Percentiles rank a stretch among this genome's conserved stretches.
Conservation (phyloP, 805 yeast species). For the Suhomyces tanzawaensis region DNA sequence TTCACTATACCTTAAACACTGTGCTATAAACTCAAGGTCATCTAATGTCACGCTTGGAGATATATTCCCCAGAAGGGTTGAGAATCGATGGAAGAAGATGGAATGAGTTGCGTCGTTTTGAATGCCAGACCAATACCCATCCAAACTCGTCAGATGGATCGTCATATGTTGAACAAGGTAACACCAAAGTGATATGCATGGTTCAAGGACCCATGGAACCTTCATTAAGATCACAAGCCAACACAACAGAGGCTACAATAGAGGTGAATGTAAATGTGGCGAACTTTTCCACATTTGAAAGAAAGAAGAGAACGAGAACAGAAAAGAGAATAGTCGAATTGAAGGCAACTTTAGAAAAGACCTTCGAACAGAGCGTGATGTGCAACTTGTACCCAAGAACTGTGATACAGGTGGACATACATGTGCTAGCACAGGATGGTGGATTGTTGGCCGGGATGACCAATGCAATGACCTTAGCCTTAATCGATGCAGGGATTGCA, state of each 20-base stretch:
- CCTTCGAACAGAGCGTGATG: slow-evolving; percentile 73
- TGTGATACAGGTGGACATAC: slow-evolving; percentile 67
- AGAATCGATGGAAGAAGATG: slow-evolving; percentile 92
- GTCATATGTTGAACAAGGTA: slow-evolving; percentile 87
- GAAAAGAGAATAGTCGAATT: slow-evolving; percentile 72
- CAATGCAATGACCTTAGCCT: slow-evolving; percentile 84
- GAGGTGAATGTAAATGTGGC: slow-evolving; percentile 69
- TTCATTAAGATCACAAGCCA: slow-evolving; percentile 47
- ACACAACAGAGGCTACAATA: slow-evolving; percentile 53
- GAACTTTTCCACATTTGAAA: slow-evolving; percentile 74
- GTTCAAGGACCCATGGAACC: slow-evolving; percentile 94
- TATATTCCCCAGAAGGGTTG: slow-evolving; percentile 94
- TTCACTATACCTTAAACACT: too few relatives aligned
- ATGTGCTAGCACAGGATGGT: slow-evolving; percentile 88
- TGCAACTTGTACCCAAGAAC: slow-evolving; percentile 79
- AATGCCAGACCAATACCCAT: slow-evolving; percentile 82
- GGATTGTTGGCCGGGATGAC: slow-evolving; percentile 76
- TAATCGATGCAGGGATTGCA: slow-evolving; percentile 93
- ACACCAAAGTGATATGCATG: slow-evolving; percentile 79
- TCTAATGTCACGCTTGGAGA: slow-evolving; percentile 51
- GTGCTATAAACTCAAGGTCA: background rate
- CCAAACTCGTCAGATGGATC: slow-evolving; percentile 90
- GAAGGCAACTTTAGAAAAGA: slow-evolving; percentile 61
- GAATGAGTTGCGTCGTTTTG: slow-evolving; percentile 85
- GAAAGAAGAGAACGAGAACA: slow-evolving; percentile 64